phyloP scores from a whole-genome alignment of 164 flowering plant genomes.

The Kalanchoe fedtschenkoi region DNA sequence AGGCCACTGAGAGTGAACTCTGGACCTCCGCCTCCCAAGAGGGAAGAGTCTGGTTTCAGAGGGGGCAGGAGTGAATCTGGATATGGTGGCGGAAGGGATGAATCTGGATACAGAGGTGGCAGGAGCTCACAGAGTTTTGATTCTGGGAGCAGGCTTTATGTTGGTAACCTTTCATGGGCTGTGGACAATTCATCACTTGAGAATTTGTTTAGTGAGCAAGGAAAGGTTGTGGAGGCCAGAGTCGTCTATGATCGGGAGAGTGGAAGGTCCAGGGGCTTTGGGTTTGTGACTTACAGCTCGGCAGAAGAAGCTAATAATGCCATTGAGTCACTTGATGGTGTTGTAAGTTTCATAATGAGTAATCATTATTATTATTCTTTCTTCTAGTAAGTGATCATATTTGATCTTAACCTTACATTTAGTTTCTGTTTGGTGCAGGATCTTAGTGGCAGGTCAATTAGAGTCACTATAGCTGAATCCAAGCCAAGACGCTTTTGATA shows the following conservation, averaged over 20 bases:
- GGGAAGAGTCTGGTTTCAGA: slow-evolving; percentile 18
- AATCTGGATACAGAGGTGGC: slow-evolving; percentile 6
- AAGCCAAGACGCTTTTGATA: slow-evolving; percentile 39
- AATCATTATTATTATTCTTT: neutral
- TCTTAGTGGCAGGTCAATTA: slow-evolving; percentile 63
- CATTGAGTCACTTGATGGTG: slow-evolving; percentile 61
- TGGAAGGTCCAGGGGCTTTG: slow-evolving; percentile 94
- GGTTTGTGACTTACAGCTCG: slow-evolving; percentile 72
- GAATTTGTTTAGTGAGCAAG: slow-evolving; percentile 72
- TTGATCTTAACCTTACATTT: too few relatives aligned
- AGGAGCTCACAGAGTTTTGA: slow-evolving; percentile 15
- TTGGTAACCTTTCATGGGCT: slow-evolving; percentile 90
- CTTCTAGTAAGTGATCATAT: neutral
- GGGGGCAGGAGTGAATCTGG: slow-evolving; percentile 10
- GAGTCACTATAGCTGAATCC: slow-evolving; percentile 73
- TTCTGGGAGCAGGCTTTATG: slow-evolving; percentile 36
- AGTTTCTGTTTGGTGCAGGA: slow-evolving; percentile 36
- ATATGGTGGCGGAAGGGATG: neutral
- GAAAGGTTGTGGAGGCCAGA: slow-evolving; percentile 71
- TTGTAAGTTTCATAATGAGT: slow-evolving; percentile 35
- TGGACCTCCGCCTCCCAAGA: slow-evolving; percentile 41
- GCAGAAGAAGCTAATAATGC: slow-evolving; percentile 68
- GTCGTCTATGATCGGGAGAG: slow-evolving; percentile 81
- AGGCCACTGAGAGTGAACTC: slow-evolving; percentile 39
- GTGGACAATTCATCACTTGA: slow-evolving; percentile 75